Base-by-base conservation (phyloP, 306 rosid species). In the Castanea mollissima region DNA sequence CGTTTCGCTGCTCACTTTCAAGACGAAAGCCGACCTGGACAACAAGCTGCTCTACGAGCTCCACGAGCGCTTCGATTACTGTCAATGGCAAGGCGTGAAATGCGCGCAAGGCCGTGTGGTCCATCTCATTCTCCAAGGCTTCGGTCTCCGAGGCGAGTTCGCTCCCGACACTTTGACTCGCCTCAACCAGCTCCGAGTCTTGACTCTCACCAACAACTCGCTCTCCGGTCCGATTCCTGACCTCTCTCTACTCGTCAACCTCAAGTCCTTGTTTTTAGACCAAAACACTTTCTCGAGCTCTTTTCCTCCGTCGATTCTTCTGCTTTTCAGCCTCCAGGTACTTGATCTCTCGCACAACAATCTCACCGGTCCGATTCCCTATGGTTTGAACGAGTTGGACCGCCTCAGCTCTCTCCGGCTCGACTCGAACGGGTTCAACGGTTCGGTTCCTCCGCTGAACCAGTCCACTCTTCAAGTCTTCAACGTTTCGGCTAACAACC, bases 81-180 rank as follows among this genome's bases (percentile, higher is more conserved):
- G 99, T 75, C 79, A 87, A 58, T 94, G 99, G 97, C 88, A 83
- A 51, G 99, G 99, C 35, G 97, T 94, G 13, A 94, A 91, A 54
- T 94, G 99, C 74, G 80, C 85, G 1, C 97, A 92, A 20, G 91
- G 91, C 35, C 91, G 95, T 2, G 97, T 94, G 0, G 90, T 94
- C 44, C 88, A 93, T 4, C 62, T 87, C 52, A 82, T 75, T 35
- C 85, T 91, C 32, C 93, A 69, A 4, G 60, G 75, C 59, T 80
- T 77, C 29, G 73, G 77, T 62, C 97, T 94, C 38, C 81, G 86
- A 5, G 99, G 97, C 75, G 6, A 63, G n/a, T 79, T 92, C 76
- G 71, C 92, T 1, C 71, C 95, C 0, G 0, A 85, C 76, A 88
- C 97, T 10, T 76, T 94, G 56, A 32, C 91, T 12, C 83, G 76